Percentiles rank a stretch among this genome's conserved stretches.
These are phyloP conservation scores for Ganoderma multipileum DNA, from an alignment of 1,284 basidiomycete genomes.

Conservation along the genomic window DNA sequence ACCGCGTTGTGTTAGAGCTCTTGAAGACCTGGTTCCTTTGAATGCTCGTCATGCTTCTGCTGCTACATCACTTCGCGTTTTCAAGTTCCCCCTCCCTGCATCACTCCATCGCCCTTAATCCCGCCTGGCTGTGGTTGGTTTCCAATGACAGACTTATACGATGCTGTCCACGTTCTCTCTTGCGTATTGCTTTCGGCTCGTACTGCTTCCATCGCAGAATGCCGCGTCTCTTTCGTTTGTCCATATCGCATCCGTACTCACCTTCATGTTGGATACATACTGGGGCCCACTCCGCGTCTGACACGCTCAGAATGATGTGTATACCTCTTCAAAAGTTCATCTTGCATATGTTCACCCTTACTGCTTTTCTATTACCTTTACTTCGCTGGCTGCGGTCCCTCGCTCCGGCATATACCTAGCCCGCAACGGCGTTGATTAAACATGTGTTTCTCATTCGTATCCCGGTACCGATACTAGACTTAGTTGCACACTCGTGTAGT, in stretches of 20 bases:
- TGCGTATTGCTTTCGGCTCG: conserved; percentile 1
- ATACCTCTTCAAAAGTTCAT: conserved; percentile 12
- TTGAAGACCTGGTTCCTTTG: neutral
- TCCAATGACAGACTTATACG: neutral
- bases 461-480: neutral
- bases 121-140: conserved; percentile 1
- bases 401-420: neutral
- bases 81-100: neutral
- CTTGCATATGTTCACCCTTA: neutral
- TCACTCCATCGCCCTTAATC: neutral
- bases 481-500: neutral
- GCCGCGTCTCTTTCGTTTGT: neutral
- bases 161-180: neutral
- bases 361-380: neutral
- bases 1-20: neutral
- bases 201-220: neutral
- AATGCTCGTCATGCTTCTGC: neutral
- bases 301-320: conserved; percentile 3
- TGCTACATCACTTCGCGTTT: neutral
- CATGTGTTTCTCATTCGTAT: neutral
- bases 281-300: conserved; percentile 3
- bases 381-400: neutral
- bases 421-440: neutral
- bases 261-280: conserved; percentile 1
- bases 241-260: neutral